These are phyloP conservation scores for Eucalyptus tenuipes DNA, from an alignment of 345 rosid genomes.

Conservation along the genomic window DNA sequence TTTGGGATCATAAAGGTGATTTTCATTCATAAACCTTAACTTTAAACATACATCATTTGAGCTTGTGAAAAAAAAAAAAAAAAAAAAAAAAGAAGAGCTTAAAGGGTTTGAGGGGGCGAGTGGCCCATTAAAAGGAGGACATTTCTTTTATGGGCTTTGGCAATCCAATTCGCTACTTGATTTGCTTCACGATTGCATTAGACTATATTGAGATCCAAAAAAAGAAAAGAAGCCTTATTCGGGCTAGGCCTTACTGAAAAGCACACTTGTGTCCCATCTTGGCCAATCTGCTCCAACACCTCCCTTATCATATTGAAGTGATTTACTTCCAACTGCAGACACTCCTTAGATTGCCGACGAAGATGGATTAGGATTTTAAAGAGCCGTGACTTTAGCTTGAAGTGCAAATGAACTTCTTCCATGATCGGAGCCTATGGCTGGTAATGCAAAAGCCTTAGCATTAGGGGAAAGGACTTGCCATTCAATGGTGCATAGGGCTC, in stretches of 20 bases:
- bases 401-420: neutral
- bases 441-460: no score
- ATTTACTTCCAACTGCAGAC: no score
- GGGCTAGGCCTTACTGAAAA: neutral
- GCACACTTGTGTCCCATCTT: no score
- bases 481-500: no score
- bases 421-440: neutral
- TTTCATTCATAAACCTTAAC: neutral
- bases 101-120: neutral
- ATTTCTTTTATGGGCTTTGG: neutral
- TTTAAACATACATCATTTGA: neutral
- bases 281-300: no score
- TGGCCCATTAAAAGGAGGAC: neutral
- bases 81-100: neutral
- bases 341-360: neutral
- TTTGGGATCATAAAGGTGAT: neutral
- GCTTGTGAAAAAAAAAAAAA: neutral
- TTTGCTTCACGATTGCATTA: neutral
- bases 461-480: no score
- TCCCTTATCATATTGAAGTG: no score
- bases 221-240: neutral
- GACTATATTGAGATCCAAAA: neutral
- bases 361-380: neutral
- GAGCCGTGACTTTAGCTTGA: neutral
- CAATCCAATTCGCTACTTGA: fast-evolving